Conservation (phyloP, 2,329 filamentous ascomycete species). For the Mycosphaerella sp. region DNA sequence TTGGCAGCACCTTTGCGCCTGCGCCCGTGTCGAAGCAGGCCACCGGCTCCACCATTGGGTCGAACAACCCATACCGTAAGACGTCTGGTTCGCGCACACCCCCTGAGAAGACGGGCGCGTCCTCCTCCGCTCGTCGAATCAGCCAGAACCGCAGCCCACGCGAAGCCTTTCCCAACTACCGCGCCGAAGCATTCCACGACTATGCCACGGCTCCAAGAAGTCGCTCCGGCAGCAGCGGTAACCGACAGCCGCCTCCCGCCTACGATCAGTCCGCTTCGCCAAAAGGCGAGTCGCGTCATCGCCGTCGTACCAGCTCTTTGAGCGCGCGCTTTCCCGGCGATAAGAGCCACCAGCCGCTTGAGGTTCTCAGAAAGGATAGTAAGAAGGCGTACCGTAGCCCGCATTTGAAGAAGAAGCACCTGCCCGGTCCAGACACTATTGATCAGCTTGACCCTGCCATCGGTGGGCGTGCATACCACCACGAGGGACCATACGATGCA, state of each 20-base stretch:
- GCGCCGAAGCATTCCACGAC: slow-evolving; percentile 39
- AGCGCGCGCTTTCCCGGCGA: slow-evolving; percentile 58
- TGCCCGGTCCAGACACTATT: slow-evolving; percentile 68
- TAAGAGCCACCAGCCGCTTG: slow-evolving; percentile 59
- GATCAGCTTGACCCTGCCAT: slow-evolving; percentile 66
- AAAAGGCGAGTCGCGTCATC: slow-evolving; percentile 19
- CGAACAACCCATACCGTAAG: slow-evolving; percentile 42
- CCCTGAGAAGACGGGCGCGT: slow-evolving; percentile 1
- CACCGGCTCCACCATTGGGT: slow-evolving; percentile 30
- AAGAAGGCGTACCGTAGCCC: slow-evolving; percentile 60
- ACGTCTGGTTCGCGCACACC: slow-evolving; percentile 11
- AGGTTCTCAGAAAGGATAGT: slow-evolving; percentile 57
- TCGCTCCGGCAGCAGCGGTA: slow-evolving; percentile 16
- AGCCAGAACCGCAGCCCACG: slow-evolving; percentile 37
- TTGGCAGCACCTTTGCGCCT: slow-evolving; percentile 44
- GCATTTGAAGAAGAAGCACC: slow-evolving; percentile 59
- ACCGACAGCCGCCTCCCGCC: slow-evolving; percentile 21
- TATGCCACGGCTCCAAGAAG: slow-evolving; percentile 21
- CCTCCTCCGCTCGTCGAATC: slow-evolving; percentile 22
- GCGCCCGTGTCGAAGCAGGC: slow-evolving; percentile 27
- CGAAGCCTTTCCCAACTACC: slow-evolving; percentile 44
- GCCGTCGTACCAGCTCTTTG: slow-evolving; percentile 49
- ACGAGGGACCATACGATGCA: slow-evolving; percentile 86
- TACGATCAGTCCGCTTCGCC: slow-evolving; percentile 27
- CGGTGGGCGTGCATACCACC: slow-evolving; percentile 68